A percentile compares a stretch with the other conserved stretches of the same genome.
Conservation (phyloP, 2,329 filamentous ascomycete species). For the Fusarium redolens region DNA sequence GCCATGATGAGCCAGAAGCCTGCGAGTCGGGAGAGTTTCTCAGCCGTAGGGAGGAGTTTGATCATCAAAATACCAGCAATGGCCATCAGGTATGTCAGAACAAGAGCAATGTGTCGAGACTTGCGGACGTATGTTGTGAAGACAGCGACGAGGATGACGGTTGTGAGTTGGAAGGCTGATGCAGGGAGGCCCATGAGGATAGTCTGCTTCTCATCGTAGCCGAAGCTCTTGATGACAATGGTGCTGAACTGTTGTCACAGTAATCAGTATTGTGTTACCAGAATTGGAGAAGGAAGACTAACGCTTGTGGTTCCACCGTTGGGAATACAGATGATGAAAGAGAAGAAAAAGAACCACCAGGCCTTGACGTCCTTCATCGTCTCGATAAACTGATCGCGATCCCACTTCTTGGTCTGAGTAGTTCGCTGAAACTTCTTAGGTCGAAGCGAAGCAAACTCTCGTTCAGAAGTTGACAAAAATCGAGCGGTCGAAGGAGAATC, state of each 20-base stretch:
- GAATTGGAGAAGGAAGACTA: neutral
- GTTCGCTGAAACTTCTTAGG: conserved; percentile 17
- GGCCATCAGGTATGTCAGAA: conserved; percentile 5
- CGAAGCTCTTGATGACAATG: conserved; percentile 14
- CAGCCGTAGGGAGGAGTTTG: neutral
- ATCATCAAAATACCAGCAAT: conserved; percentile 20
- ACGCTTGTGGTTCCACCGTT: conserved; percentile 1
- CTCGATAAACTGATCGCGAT: neutral
- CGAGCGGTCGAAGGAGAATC: neutral
- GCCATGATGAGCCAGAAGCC: conserved; percentile 24
- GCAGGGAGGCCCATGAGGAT: conserved; percentile 17
- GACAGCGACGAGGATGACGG: neutral
- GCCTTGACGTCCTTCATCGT: conserved; percentile 12
- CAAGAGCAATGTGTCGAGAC: conserved; percentile 1
- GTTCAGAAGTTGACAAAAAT: conserved; percentile 1
- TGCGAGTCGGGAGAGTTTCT: neutral
- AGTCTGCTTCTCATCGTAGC: conserved; percentile 14
- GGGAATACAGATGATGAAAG: conserved; percentile 16
- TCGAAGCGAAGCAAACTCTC: conserved; percentile 5
- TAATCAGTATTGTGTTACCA: accelerated
- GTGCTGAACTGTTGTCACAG: conserved; percentile 3
- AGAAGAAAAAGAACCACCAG: conserved; percentile 22
- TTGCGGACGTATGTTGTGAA: conserved; percentile 16
- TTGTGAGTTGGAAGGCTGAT: conserved; percentile 8
- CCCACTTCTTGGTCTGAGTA: conserved; percentile 19